Conservation (phyloP, 352 stramenopile genomes). For the Globisporangium emineosum region DNA sequence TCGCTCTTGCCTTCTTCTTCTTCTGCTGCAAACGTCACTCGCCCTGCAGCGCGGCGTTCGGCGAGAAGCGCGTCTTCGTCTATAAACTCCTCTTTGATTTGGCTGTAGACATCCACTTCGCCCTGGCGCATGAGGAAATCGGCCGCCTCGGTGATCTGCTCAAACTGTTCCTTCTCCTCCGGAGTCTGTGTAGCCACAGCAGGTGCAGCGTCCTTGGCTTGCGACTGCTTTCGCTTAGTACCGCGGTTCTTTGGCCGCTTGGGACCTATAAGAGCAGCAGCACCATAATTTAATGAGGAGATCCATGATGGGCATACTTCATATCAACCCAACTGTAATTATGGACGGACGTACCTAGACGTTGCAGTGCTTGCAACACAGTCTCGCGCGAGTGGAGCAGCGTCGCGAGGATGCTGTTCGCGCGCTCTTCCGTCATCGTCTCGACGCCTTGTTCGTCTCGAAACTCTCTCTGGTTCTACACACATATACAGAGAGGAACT, state of each 20-base stretch:
- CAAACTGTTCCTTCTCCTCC: constrained; percentile 78
- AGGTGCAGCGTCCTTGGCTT: constrained; percentile 22
- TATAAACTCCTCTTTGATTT: constrained; percentile 82
- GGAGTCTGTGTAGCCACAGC: constrained; percentile 30
- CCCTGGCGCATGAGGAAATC: constrained; percentile 77
- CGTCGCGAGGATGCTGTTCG: constrained; percentile 49
- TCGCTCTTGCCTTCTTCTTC: constrained; percentile 46
- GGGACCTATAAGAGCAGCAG: constrained; percentile 22
- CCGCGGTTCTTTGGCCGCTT: constrained; percentile 48
- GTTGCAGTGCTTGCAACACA: constrained; percentile 70
- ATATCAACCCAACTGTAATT: background rate
- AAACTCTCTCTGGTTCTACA: constrained; percentile 46
- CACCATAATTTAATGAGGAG: background rate
- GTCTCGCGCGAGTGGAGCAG: constrained; percentile 71
- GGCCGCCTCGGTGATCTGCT: constrained; percentile 74
- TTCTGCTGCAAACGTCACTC: constrained; percentile 28
- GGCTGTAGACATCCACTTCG: constrained; percentile 77
- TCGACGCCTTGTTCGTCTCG: constrained; percentile 54
- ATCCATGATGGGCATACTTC: background rate
- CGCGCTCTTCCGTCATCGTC: constrained; percentile 52
- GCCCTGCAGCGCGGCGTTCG: constrained; percentile 24
- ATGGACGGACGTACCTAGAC: constrained; percentile 35
- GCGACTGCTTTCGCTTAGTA: constrained; percentile 54
- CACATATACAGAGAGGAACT: background rate
- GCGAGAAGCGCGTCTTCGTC: constrained; percentile 53